A percentile compares a stretch with the other conserved stretches of the same genome.
Evolutionary conservation across 1,139 yeast species (phyloP).

Genomic region (Yamadazyma siamensis): DNA sequence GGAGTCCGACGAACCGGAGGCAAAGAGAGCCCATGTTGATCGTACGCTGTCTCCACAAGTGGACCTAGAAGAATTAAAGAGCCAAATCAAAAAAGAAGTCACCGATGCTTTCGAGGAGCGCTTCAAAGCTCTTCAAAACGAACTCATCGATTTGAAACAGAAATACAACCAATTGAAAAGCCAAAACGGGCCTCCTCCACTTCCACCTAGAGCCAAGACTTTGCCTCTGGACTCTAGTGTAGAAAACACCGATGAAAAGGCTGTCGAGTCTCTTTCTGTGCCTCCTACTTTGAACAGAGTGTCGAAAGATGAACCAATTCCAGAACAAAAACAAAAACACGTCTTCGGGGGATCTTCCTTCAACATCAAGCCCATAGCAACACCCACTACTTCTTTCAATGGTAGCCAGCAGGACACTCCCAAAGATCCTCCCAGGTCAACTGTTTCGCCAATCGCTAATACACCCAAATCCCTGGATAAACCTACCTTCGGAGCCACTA

Average conservation of each 20-base stretch:
- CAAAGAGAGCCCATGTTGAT: constrained; percentile 4
- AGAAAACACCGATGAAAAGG: not conserved
- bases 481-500: constrained; percentile 46
- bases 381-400: constrained; percentile 17
- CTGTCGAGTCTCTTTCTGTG: constrained; percentile 1
- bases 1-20: constrained; percentile 2
- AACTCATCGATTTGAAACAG: constrained; percentile 17
- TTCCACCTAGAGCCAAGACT: constrained; percentile 12
- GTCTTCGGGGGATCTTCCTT: constrained; percentile 35
- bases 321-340: constrained; percentile 13
- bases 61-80: constrained; percentile 14
- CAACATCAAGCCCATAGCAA: constrained; percentile 17
- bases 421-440: constrained; percentile 8
- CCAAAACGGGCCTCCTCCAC: constrained; percentile 11
- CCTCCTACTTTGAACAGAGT: constrained; percentile 7
- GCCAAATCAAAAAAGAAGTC: constrained; percentile 16
- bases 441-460: constrained; percentile 2
- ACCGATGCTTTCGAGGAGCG: constrained; percentile 18
- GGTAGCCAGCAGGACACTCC: constrained; percentile 12
- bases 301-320: not conserved
- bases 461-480: no score
- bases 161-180: constrained; percentile 7
- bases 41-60: constrained; percentile 7
- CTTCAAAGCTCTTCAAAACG: constrained; percentile 19
- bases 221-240: not conserved